Conservation (phyloP, 345 rosid species). For the Viola odorata region DNA sequence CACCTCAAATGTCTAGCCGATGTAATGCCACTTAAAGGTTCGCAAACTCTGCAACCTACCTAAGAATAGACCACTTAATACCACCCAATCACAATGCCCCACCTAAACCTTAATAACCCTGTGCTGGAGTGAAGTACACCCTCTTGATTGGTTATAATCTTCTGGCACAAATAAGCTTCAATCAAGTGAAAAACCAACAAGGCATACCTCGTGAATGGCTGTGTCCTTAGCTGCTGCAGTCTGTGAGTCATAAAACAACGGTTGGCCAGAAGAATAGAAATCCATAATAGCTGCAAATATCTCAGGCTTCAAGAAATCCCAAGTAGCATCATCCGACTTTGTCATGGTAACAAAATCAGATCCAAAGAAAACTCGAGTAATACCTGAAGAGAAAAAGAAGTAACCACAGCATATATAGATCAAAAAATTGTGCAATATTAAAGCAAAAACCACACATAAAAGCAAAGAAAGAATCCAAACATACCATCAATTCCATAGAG, state of each 20-base stretch:
- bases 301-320: constrained; percentile 91
- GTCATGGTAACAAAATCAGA: constrained; percentile 90
- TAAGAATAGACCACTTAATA: too few species aligned
- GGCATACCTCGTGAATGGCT: constrained; percentile 66
- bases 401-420: background rate
- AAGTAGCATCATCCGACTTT: constrained; percentile 71
- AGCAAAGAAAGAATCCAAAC: background rate
- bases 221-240: constrained; percentile 78
- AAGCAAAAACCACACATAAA: background rate
- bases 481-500: constrained; percentile 75
- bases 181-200: background rate
- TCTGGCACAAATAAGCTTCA: too few species aligned
- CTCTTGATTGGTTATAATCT: too few species aligned
- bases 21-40: too few species aligned
- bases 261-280: constrained; percentile 83
- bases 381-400: constrained; percentile 40
- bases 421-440: background rate
- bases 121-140: too few species aligned
- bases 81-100: too few species aligned
- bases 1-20: too few species aligned
- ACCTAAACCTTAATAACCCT: too few species aligned
- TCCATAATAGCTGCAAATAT: constrained; percentile 92
- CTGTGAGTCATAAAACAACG: constrained; percentile 71
- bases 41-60: too few species aligned
- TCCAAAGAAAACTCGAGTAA: constrained; percentile 77